Evolutionary conservation across 2,329 filamentous ascomycete species (phyloP).

Genomic region (Geoglossum cookeanum): DNA sequence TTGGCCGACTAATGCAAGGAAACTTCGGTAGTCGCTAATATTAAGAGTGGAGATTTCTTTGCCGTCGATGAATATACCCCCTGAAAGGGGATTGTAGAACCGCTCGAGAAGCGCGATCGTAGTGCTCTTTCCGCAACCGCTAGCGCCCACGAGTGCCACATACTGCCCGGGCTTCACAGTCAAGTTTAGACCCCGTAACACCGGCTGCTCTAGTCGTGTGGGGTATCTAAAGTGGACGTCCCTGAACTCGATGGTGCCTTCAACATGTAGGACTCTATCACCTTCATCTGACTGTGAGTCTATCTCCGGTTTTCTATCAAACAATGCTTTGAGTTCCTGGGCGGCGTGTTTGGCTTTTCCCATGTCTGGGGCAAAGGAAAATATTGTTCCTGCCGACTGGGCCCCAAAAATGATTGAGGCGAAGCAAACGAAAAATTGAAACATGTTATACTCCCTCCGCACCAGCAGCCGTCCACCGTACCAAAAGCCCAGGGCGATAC

Average conservation of each 20-base stretch:
- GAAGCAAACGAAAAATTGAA: constrained; percentile 88
- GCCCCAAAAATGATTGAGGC: constrained; percentile 75
- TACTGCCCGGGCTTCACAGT: constrained; percentile 60
- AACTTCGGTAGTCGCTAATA: constrained; percentile 66
- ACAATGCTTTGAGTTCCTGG: constrained; percentile 58
- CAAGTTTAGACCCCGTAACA: constrained; percentile 67
- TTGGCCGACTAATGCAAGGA: constrained; percentile 76
- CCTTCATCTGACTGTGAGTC: constrained; percentile 64
- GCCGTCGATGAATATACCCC: constrained; percentile 65
- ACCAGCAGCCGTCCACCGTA: constrained; percentile 66
- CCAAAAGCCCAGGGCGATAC: constrained; percentile 80
- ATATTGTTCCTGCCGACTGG: constrained; percentile 77
- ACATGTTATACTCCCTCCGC: constrained; percentile 50
- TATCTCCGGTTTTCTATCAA: constrained; percentile 64
- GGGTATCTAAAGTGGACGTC: constrained; percentile 92
- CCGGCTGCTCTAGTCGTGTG: constrained; percentile 76
- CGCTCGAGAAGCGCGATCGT: constrained; percentile 83
- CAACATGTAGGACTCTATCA: constrained; percentile 38
- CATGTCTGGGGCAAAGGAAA: constrained; percentile 83
- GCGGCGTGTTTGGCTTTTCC: constrained; percentile 80
- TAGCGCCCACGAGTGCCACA: constrained; percentile 79
- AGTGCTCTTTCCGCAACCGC: constrained; percentile 85
- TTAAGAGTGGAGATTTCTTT: constrained; percentile 66
- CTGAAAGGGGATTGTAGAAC: constrained; percentile 78
- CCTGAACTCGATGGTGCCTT: constrained; percentile 73